Conservation (phyloP, 1,139 yeast species). For the Saccharomycopsis hybrid region DNA sequence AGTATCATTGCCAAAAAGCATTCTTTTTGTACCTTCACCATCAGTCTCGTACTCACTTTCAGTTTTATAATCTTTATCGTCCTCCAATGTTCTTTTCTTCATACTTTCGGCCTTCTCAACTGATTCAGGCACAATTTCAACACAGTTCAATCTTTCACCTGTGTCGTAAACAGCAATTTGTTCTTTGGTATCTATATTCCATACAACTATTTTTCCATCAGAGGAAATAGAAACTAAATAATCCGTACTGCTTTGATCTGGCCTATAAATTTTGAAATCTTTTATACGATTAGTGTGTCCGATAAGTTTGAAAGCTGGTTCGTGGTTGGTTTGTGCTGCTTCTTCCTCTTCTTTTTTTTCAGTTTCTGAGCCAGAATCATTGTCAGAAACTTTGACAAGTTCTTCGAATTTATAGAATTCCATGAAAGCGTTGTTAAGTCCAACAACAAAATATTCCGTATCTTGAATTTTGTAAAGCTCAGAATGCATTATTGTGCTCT, state of each 20-base stretch:
- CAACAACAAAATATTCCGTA: constrained; percentile 55
- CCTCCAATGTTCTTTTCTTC: constrained; percentile 54
- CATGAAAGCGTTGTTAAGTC: constrained; percentile 70
- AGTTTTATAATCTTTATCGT: constrained; percentile 43
- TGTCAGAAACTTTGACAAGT: constrained; percentile 26
- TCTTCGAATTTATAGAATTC: constrained; percentile 43
- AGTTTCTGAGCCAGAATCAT: constrained; percentile 26
- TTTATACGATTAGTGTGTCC: constrained; percentile 88
- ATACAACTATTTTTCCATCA: constrained; percentile 86
- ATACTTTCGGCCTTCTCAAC: constrained; percentile 69
- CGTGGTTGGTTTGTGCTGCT: constrained; percentile 23
- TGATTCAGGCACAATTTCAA: constrained; percentile 67
- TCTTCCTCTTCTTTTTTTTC: constrained; percentile 29
- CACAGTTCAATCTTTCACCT: constrained; percentile 90
- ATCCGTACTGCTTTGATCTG: constrained; percentile 28
- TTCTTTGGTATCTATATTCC: constrained; percentile 67
- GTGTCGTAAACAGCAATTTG: constrained; percentile 87
- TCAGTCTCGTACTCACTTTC: constrained; percentile 49
- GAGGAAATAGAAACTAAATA: constrained; percentile 80
- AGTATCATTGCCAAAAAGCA: constrained; percentile 33
- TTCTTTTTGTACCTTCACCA: constrained; percentile 34
- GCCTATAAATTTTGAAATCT: constrained; percentile 49
- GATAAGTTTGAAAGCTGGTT: constrained; percentile 50
- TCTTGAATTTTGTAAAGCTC: constrained; percentile 41
- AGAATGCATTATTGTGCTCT: constrained; percentile 63